These are phyloP conservation scores for Solanum raphanifolium DNA, from an alignment of 257 asterid genomes.

Conservation along the genomic window DNA sequence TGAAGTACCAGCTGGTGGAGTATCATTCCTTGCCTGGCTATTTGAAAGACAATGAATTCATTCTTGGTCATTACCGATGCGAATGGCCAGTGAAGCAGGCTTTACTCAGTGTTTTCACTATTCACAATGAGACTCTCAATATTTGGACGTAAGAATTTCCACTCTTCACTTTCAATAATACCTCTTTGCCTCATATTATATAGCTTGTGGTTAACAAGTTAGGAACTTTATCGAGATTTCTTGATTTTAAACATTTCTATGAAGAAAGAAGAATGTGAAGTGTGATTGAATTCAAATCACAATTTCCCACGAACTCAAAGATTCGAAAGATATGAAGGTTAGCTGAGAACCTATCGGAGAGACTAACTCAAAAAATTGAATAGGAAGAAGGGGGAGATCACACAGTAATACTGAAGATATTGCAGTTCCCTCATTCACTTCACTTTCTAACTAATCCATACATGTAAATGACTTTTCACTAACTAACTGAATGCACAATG, in stretches of 20 bases:
- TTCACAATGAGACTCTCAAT: slow-evolving; percentile 95
- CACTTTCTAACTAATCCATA: background rate
- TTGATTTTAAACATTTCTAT: background rate
- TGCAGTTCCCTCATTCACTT: background rate
- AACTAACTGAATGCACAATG: background rate
- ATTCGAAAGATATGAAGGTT: background rate
- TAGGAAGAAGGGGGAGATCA: background rate
- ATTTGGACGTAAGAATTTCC: slow-evolving; percentile 82
- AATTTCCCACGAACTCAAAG: background rate
- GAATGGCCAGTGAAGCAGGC: slow-evolving; percentile 90
- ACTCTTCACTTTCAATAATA: background rate
- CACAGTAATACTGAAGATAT: background rate
- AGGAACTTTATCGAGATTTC: background rate
- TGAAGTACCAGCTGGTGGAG: slow-evolving; percentile 88
- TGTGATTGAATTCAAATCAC: background rate
- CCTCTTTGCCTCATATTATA: background rate
- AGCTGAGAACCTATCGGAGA: background rate
- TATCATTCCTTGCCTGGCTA: slow-evolving; percentile 86
- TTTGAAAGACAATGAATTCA: slow-evolving; percentile 91
- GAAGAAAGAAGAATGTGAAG: background rate
- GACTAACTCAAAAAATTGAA: background rate
- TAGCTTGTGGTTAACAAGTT: background rate
- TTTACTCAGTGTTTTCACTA: slow-evolving; percentile 69
- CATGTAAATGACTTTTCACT: background rate
- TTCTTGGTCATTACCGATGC: slow-evolving; percentile 63